Evolutionary conservation across 768 basidiomycete species (phyloP), one percentile per base, ranked within the genome.

Genomic region (Kwoniella shandongensis): DNA sequence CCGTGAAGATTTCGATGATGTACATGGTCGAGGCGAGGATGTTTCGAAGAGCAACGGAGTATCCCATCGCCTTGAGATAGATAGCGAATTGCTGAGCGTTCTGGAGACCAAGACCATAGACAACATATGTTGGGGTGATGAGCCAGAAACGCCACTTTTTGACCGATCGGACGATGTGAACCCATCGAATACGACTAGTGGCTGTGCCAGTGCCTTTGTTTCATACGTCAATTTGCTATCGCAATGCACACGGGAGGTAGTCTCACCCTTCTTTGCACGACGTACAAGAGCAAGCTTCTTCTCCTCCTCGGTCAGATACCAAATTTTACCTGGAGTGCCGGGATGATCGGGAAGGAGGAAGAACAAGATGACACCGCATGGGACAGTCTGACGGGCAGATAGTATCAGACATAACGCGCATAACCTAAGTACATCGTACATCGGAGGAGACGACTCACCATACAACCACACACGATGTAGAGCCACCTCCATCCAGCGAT

Each of bases 271-370:
- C 17, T 49, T 38, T 13, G 49, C 57, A 2, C 58, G 38, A 15
- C 64, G 52, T 11, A 25, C 40, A 17, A 27, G 32, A n/a, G 64
- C 60, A 23, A 61, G 54, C 1, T 26, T 39, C 26, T 66, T 61
- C 32, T 66, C 60, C 26, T 59, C 64, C 20, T 53, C 52, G 22
- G 25, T 59, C 22, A 66, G 26, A 50, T 55, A 62, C 64, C 64
- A 66, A 12, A 61, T 38, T 30, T 56, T 48, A 32, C 32, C 51
- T 46, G 58, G 58, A 30, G 56, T 57, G 39, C 53, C 51, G 22
- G 65, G 65, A 45, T 60, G 56, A 35, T 63, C 65, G 23, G 65
- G 65, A 13, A 67, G 54, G 41, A 60, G 41, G 51, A 61, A 50
- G 32, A 61, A 52, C 7, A 63, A 44, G 23, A 54, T 25, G 32